Evolutionary conservation across 345 rosid genomes (phyloP).

Genomic region (Jatropha curcas): DNA sequence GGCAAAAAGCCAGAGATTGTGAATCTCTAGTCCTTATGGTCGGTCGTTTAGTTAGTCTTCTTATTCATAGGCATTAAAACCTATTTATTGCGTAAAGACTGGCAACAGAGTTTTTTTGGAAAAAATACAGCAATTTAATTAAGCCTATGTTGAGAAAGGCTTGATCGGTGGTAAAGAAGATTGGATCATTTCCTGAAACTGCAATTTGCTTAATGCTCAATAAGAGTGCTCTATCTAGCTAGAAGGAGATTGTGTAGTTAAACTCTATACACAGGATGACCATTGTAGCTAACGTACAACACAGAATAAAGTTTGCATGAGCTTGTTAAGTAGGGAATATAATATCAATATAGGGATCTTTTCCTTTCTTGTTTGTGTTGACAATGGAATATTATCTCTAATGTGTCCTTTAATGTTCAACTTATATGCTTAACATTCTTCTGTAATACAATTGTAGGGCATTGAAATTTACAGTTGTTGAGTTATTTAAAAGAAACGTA

Average conservation of each 20-base stretch:
- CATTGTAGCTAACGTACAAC: not conserved
- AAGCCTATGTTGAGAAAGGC: not conserved
- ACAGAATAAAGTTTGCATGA: not conserved
- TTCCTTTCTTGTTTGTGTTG: not conserved
- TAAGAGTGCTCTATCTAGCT: not conserved
- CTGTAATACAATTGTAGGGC: not conserved
- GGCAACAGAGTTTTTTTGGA: not conserved
- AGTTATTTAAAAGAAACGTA: not conserved
- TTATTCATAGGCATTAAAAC: not conserved
- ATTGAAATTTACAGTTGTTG: not conserved
- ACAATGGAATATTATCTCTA: too few relatives aligned
- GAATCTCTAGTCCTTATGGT: not conserved
- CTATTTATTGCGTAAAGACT: not conserved
- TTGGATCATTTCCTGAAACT: not conserved
- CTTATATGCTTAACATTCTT: not conserved
- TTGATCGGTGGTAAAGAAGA: not conserved
- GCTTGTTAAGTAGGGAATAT: slow-evolving; percentile 4
- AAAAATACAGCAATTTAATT: not conserved
- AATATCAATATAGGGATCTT: not conserved
- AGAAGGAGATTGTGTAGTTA: not conserved
- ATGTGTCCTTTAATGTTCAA: not conserved
- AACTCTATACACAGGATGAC: not conserved
- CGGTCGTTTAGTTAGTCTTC: not conserved
- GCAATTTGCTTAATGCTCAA: not conserved
- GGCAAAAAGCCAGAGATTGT: not conserved